Evolutionary conservation across 1,139 yeast genomes (phyloP).

Genomic region (Meyerozyma elateridarum): DNA sequence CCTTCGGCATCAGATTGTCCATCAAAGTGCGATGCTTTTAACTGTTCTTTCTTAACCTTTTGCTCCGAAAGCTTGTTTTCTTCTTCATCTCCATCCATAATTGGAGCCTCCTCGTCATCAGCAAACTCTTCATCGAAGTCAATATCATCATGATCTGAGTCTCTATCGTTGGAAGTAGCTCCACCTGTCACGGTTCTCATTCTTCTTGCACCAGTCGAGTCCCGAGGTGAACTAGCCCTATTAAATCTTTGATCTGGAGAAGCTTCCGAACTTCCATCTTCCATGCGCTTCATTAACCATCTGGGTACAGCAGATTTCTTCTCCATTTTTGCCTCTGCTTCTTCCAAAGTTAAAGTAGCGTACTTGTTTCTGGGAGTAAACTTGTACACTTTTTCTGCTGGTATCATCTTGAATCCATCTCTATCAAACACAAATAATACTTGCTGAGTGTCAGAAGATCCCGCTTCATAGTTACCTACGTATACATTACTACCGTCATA

Average conservation of each 20-base stretch:
- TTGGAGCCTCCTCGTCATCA: conserved; percentile 98
- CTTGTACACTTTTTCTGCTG: conserved; percentile 88
- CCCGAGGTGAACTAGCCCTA: conserved; percentile 14
- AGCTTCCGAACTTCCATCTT: conserved; percentile 49
- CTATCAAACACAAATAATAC: conserved; percentile 82
- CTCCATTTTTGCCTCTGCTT: conserved; percentile 94
- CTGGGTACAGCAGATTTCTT: conserved; percentile 76
- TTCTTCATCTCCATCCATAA: conserved; percentile 94
- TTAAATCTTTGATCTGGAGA: conserved; percentile 46
- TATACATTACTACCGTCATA: conserved; percentile 90
- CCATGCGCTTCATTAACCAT: conserved; percentile 94
- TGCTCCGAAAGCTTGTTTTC: conserved; percentile 88
- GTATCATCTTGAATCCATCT: conserved; percentile 89
- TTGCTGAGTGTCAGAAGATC: conserved; percentile 74
- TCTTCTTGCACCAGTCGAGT: conserved; percentile 21
- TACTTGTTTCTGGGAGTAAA: conserved; percentile 92
- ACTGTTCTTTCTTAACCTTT: conserved; percentile 86
- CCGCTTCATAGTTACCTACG: conserved; percentile 96
- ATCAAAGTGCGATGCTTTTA: conserved; percentile 72
- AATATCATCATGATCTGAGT: conserved; percentile 84
- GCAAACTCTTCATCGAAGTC: conserved; percentile 97
- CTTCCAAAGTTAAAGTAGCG: conserved; percentile 90
- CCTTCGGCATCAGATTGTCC: conserved; percentile 57
- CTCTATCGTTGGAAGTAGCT: conserved; percentile 47
- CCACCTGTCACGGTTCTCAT: conserved; percentile 61